Evolutionary conservation across 2,329 filamentous ascomycete species (phyloP).

Genomic region (Fusarium nanum): DNA sequence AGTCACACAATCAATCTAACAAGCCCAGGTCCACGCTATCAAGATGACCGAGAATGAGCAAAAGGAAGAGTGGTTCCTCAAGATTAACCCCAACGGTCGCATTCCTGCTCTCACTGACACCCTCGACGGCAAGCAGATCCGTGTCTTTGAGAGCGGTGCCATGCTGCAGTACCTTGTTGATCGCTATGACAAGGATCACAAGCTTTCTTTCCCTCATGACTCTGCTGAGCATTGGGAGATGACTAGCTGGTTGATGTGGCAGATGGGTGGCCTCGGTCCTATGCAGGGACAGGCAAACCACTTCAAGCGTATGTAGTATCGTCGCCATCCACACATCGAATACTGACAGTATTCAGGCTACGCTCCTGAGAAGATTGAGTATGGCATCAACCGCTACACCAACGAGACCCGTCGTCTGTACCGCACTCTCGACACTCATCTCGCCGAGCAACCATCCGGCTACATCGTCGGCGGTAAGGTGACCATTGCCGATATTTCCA

Average conservation of each 20-base stretch:
- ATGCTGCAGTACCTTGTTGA: slow-evolving; percentile 88
- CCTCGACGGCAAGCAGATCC: slow-evolving; percentile 79
- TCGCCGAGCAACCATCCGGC: slow-evolving; percentile 66
- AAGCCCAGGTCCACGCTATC: slow-evolving; percentile 65
- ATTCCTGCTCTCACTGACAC: slow-evolving; percentile 89
- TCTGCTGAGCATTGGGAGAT: slow-evolving; percentile 81
- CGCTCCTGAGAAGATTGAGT: slow-evolving; percentile 83
- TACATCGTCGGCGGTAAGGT: slow-evolving; percentile 75
- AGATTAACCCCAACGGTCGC: slow-evolving; percentile 92
- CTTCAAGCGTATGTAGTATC: slow-evolving; percentile 68
- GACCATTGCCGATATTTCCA: slow-evolving; percentile 83
- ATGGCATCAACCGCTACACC: slow-evolving; percentile 83
- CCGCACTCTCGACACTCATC: slow-evolving; percentile 78
- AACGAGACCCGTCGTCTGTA: slow-evolving; percentile 89
- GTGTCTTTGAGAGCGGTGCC: slow-evolving; percentile 84
- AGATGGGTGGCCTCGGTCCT: slow-evolving; percentile 83
- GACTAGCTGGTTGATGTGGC: slow-evolving; percentile 81
- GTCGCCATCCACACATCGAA: rapidly evolving
- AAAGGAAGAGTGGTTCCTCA: slow-evolving; percentile 87
- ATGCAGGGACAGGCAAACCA: slow-evolving; percentile 89
- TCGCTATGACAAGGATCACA: slow-evolving; percentile 83
- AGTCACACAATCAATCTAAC: neutral
- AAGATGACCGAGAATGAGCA: slow-evolving; percentile 81
- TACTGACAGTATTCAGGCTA: slow-evolving; percentile 62
- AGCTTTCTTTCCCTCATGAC: slow-evolving; percentile 81